A percentile compares a stretch with the other conserved stretches of the same genome.
phyloP scores from a whole-genome alignment of 129 eudicot species.

The Saposhnikovia divaricata region DNA sequence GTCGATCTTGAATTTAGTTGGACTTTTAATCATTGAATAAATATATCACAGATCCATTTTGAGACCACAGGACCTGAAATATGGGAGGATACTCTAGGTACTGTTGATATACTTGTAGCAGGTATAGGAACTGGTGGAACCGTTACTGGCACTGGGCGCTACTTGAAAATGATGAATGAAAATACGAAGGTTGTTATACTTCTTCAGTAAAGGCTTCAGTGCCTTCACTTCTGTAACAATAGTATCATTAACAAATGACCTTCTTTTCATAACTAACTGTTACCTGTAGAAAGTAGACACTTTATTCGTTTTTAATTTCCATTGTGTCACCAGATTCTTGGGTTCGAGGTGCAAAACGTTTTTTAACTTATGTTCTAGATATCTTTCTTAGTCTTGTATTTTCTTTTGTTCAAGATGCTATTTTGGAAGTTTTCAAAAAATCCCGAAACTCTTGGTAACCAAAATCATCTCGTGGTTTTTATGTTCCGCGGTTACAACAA shows the following conservation, averaged over 20 bases:
- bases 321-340: not conserved
- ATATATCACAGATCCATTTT: slow-evolving; percentile 23
- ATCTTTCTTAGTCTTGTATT: not conserved
- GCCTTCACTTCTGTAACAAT: not conserved
- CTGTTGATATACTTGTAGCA: slow-evolving; percentile 27
- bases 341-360: not conserved
- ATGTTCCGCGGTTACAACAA: not conserved
- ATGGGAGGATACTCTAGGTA: slow-evolving; percentile 36
- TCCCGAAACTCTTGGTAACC: not conserved
- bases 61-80: slow-evolving; percentile 35
- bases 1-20: not conserved
- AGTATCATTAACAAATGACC: not conserved
- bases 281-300: not conserved
- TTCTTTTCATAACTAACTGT: not conserved
- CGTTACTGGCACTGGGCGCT: slow-evolving; percentile 26
- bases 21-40: not conserved
- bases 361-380: not conserved
- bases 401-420: not conserved
- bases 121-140: slow-evolving; percentile 35
- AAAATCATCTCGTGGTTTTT: not conserved
- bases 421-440: not conserved
- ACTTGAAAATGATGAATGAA: slow-evolving; percentile 28
- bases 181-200: slow-evolving; percentile 16
- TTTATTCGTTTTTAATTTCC: no score
- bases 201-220: not conserved